Evolutionary conservation across 306 rosid genomes (phyloP), one percentile per base, ranked within the genome.

Genomic region (Cucurbita ficifolia): DNA sequence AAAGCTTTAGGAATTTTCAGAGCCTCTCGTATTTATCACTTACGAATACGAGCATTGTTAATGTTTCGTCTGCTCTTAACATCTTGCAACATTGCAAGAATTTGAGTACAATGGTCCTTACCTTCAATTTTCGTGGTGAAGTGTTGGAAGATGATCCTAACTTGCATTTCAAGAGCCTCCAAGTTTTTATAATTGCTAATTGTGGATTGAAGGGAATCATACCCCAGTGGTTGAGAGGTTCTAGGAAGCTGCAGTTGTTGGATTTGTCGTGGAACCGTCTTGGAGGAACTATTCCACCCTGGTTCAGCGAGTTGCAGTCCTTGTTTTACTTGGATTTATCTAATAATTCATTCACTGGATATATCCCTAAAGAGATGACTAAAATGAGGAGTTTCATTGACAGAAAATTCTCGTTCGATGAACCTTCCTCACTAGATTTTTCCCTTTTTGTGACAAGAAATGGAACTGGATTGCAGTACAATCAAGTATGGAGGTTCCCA

Each of bases 211-310:
- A 36, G 29, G 88, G 91, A 29, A 58, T 77, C 52, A 60, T 87
- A 49, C 88, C 88, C n/a, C 49, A 50, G 29, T 87, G 91, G 86
- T 59, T 87, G 74, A 77, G 82, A 1, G 54, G 72, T n/a, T 74
- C 85, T 68, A 74, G 42, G 29, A 76, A 13, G 70, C 49, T 87
- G 83, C 79, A 75, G 76, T 8, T 85, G n/a, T 36, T 85, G 76
- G 85, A 87, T 75, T 57, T 85, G 22, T 81, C 92, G 5, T 71
- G 82, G 79, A 87, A 85, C 79, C 65, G 22, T 70, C 79, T 87
- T 48, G 45, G 21, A 48, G 85, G 85, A 54, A 76, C 50, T 2
- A 19, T 82, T 40, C 85, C 75, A 24, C 70, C 65, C 36, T 85
- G 87, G 92, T 22, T 85, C 50, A 86, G 83, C 2, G 6, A 43